Evolutionary conservation across 306 rosid genomes (phyloP).

Genomic region (Quercus engelmannii): DNA sequence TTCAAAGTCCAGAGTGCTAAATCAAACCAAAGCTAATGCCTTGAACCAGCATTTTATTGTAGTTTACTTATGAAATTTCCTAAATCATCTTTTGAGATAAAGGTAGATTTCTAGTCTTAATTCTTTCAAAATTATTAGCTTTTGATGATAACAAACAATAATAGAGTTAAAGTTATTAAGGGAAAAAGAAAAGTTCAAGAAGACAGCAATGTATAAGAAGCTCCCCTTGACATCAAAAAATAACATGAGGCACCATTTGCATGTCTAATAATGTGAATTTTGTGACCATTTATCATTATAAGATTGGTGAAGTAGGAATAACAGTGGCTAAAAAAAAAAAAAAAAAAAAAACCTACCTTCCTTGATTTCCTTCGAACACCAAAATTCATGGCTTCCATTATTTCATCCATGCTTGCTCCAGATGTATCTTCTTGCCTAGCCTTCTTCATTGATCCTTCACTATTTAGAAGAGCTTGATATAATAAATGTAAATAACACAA

Average conservation of each 20-base stretch:
- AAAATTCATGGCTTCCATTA: slow-evolving; percentile 63
- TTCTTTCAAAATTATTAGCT: background rate
- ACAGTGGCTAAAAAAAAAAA: no score
- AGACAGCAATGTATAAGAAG: background rate
- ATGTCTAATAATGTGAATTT: background rate
- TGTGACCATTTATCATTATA: background rate
- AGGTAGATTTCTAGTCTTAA: background rate
- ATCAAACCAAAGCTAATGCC: background rate
- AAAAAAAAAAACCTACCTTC: slow-evolving; percentile 34
- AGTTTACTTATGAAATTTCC: background rate
- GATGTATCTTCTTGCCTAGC: slow-evolving; percentile 53
- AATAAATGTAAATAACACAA: background rate
- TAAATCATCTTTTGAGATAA: background rate
- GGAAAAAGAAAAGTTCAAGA: background rate
- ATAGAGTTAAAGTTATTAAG: background rate
- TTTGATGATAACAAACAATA: background rate
- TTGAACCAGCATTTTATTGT: background rate
- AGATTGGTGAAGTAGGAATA: background rate
- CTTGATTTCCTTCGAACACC: slow-evolving; percentile 61
- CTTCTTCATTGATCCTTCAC: slow-evolving; percentile 55
- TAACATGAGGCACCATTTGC: background rate
- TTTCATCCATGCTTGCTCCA: slow-evolving; percentile 57
- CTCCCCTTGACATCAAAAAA: background rate
- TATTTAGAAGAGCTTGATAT: slow-evolving; percentile 19
- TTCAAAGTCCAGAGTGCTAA: background rate